phyloP scores from a whole-genome alignment of 2,329 filamentous ascomycete genomes.

The Pseudocercospora ulei region DNA sequence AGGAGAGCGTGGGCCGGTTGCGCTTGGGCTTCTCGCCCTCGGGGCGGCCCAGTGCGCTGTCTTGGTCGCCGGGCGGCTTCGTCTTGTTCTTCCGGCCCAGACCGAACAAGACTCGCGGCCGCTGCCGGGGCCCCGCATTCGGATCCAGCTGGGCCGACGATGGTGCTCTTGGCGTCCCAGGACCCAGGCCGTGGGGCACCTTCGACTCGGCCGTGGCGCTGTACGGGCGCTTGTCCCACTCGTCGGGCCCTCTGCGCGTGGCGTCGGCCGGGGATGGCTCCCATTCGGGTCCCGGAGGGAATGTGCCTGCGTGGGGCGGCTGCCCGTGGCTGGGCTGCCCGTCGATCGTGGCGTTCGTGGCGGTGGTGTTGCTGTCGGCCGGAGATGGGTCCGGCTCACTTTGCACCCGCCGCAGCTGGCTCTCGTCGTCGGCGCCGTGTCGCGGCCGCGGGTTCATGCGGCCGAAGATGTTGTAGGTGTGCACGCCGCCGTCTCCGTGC shows the following conservation, averaged over 20 bases:
- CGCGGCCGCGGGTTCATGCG: slow-evolving; percentile 20
- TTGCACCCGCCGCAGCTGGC: slow-evolving; percentile 18
- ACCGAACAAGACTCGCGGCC: slow-evolving; percentile 19
- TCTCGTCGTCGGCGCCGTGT: slow-evolving; percentile 20
- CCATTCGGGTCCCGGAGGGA: slow-evolving; percentile 10
- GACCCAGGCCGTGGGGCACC: not conserved
- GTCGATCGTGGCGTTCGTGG: slow-evolving; percentile 18
- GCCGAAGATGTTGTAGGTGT: slow-evolving; percentile 28
- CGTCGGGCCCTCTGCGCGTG: slow-evolving; percentile 1
- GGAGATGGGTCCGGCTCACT: slow-evolving; percentile 11
- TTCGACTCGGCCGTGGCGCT: slow-evolving; percentile 10
- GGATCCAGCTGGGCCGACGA: slow-evolving; percentile 12
- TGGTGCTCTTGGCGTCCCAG: slow-evolving; percentile 16
- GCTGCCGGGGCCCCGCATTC: slow-evolving; percentile 22
- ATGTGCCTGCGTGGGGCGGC: slow-evolving; percentile 12
- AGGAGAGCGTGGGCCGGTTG: slow-evolving; percentile 26
- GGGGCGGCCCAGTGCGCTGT: slow-evolving; percentile 14
- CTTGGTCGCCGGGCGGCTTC: no score
- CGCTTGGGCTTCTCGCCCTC: slow-evolving; percentile 19
- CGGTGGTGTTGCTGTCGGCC: slow-evolving; percentile 8
- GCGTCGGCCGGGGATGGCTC: slow-evolving; percentile 11
- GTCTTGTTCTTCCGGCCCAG: slow-evolving; percentile 21
- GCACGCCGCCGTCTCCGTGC: slow-evolving; percentile 15
- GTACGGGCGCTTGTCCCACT: slow-evolving; percentile 10
- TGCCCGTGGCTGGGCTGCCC: not conserved